phyloP scores from a whole-genome alignment of 2,329 filamentous ascomycete species.

The Ophiostoma tasmaniense region DNA sequence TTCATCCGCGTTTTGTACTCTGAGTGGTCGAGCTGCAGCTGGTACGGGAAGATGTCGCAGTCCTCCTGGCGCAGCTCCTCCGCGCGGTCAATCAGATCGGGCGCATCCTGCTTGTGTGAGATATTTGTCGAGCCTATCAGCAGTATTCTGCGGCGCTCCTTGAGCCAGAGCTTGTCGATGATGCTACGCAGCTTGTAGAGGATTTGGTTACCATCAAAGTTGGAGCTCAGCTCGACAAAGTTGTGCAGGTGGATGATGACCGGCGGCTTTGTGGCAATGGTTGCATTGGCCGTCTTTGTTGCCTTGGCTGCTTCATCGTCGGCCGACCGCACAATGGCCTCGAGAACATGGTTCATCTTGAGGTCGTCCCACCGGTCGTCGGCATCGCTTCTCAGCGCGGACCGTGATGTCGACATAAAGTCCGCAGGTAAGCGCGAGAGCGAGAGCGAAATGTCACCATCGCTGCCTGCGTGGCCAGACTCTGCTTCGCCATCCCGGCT shows the following conservation, averaged over 20 bases:
- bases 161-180: slow-evolving; percentile 62
- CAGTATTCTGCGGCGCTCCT: slow-evolving; percentile 60
- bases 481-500: neutral
- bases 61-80: slow-evolving; percentile 28
- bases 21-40: slow-evolving; percentile 17
- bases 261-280: slow-evolving; percentile 18
- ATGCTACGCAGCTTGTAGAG: slow-evolving; percentile 61
- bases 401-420: slow-evolving; percentile 12
- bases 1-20: slow-evolving; percentile 10
- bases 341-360: slow-evolving; percentile 50
- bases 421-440: slow-evolving; percentile 19
- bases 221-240: slow-evolving; percentile 66
- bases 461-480: slow-evolving; percentile 26
- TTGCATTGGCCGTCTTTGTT: neutral
- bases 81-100: slow-evolving; percentile 25
- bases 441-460: slow-evolving; percentile 24
- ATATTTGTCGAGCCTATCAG: slow-evolving; percentile 62
- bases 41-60: slow-evolving; percentile 27
- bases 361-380: slow-evolving; percentile 53
- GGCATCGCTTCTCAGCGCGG: slow-evolving; percentile 24
- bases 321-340: slow-evolving; percentile 45
- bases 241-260: slow-evolving; percentile 75
- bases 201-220: slow-evolving; percentile 59
- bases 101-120: slow-evolving; percentile 44
- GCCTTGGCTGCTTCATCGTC: slow-evolving; percentile 23